Conservation (phyloP, 371 early-diverging fungal genomes). For the Ordospora pajunii region DNA sequence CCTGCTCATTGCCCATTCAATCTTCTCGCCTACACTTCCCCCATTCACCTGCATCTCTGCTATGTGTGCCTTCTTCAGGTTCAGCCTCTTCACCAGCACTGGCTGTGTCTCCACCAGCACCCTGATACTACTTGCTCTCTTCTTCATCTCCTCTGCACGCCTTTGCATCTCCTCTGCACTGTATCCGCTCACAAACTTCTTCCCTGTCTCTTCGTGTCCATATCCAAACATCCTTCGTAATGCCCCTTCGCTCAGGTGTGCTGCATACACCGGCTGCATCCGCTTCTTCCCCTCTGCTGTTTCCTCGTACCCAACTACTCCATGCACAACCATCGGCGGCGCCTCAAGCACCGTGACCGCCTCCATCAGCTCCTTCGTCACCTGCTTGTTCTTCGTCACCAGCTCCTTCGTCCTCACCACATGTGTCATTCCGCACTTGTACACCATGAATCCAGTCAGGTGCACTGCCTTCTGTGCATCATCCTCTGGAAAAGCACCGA, state of each 20-base stretch:
- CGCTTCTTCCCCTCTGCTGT: constrained; percentile 92
- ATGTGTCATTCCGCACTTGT: constrained; percentile 99
- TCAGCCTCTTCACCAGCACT: constrained; percentile 77
- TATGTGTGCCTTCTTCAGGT: constrained; percentile 90
- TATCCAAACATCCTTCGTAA: constrained; percentile 97
- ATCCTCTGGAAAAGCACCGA: constrained; percentile 96
- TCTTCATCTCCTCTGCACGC: constrained; percentile 89
- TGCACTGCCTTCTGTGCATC: constrained; percentile 84
- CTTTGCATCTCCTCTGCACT: constrained; percentile 63
- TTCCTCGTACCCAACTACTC: constrained; percentile 97
- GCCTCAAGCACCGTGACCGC: constrained; percentile 96
- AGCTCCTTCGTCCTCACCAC: constrained; percentile 92
- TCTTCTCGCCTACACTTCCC: constrained; percentile 88
- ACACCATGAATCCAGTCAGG: constrained; percentile 93
- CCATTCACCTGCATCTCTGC: constrained; percentile 99
- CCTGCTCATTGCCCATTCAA: constrained; percentile 85
- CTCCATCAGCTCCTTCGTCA: constrained; percentile 83
- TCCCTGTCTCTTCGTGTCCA: constrained; percentile 92
- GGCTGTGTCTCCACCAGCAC: constrained; percentile 95
- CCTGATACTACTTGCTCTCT: constrained; percentile 91
- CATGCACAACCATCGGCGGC: constrained; percentile 91
- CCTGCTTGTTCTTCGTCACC: constrained; percentile 57
- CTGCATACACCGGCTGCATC: constrained; percentile 92
- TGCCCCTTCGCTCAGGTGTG: constrained; percentile 90
- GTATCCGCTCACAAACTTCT: constrained; percentile 75